A percentile compares a stretch with the other conserved stretches of the same genome.
Evolutionary conservation across 768 basidiomycete genomes (phyloP).

Genomic region (Boletus rubroflammeus): DNA sequence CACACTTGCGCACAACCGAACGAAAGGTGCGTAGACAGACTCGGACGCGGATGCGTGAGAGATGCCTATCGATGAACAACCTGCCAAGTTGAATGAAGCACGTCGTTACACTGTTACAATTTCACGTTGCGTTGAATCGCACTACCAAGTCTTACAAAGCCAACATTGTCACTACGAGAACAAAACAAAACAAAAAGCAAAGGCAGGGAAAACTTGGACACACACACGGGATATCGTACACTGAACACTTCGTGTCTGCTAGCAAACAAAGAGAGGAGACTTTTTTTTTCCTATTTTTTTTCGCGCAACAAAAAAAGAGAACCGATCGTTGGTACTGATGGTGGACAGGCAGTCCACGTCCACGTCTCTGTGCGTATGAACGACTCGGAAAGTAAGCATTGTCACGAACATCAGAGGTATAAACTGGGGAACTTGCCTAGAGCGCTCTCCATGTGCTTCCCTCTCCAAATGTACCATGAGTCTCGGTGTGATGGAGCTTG

Average conservation of each 20-base stretch:
- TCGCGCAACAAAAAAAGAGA: no score
- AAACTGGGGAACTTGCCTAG: not conserved
- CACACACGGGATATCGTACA: not conserved
- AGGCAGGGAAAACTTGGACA: not conserved
- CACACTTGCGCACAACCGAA: no score
- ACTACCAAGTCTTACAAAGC: no score
- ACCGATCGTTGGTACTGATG: not conserved
- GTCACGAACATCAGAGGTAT: not conserved
- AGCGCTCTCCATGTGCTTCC: not conserved
- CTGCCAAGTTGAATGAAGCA: no score
- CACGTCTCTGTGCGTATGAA: not conserved
- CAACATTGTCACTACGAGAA: not conserved
- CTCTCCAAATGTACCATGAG: constrained; percentile 1
- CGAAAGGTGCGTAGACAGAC: no score
- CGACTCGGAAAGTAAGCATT: not conserved
- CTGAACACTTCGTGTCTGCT: not conserved
- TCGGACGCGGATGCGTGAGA: no score
- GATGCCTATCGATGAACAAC: no score
- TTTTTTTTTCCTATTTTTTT: not conserved
- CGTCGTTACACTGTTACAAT: no score
- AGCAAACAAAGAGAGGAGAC: not conserved
- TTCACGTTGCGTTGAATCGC: no score
- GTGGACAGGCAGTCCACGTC: no score
- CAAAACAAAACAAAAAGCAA: not conserved
- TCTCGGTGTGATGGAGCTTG: not conserved